Base-by-base conservation (phyloP, 2,329 filamentous ascomycete genomes). In the Escovopsis sp. region DNA sequence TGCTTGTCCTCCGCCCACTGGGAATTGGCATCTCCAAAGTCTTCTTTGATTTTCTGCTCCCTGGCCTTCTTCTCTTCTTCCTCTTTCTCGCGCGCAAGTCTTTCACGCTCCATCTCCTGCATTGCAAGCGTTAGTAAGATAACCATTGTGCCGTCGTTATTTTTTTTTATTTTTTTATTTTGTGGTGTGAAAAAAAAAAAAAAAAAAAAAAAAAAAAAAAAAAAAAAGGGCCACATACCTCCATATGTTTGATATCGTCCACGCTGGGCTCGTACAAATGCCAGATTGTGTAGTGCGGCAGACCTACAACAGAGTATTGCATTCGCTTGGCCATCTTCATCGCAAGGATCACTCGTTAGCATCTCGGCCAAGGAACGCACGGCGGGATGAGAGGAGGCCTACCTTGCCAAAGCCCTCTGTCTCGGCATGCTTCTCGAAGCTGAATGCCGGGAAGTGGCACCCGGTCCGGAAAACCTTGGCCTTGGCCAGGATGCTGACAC, bases 341-440 rank as follows among this genome's bases (percentile, higher is more conserved):
- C 8, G 9, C 5, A 6, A 6, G 15, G 14, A 13, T 13, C 29
- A 11, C 41, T 30, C 39, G 37, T 43, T n/a, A 27, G 33, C 6
- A 16, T 15, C 7, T 25, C 13, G 10, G 15, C 31, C 12, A 29
- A 15, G 13, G n/a, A 15, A 20, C 20, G 20, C 20, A 20, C 11
- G 27, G 27, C 11, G n/a, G 25, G 12, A 14, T 30, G 14, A 12
- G 11, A n/a, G 2, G 15, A 6, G 7, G 43, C 68, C 51, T 65
- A 93, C 88, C 81, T 98, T 98, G 64, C 91, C 91, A 58, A 98
- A 98, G 0, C 87, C 91, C 66, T 98, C 91, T 0, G 91, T 98
- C 62, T 98, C 91, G 6, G 91, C 91, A 60, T 98, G 91, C 65
- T 94, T 95, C 63, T 98, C 86, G 50, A 98, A 98, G 58, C 87